These are phyloP conservation scores for Botrytis deweyae DNA, from an alignment of 2,329 filamentous ascomycete genomes.

Conservation along the genomic window DNA sequence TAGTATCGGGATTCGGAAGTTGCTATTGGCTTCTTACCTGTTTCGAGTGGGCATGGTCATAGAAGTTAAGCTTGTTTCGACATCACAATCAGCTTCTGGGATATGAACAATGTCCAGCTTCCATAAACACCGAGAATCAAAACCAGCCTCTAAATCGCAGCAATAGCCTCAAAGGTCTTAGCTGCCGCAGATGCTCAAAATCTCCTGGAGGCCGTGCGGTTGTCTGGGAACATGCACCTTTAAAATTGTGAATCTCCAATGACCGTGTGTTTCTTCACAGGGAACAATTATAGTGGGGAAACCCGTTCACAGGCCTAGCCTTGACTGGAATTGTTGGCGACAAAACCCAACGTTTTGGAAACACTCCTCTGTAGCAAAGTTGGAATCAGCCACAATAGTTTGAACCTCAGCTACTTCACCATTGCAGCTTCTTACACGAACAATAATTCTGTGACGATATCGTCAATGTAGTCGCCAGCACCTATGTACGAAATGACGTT, in stretches of 20 bases:
- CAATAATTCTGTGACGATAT: slow-evolving; percentile 1
- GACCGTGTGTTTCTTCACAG: neutral
- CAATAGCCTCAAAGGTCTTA: slow-evolving; percentile 3
- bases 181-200: slow-evolving; percentile 5
- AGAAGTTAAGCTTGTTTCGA: slow-evolving; percentile 15
- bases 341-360: slow-evolving; percentile 1
- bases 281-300: slow-evolving; percentile 1
- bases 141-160: neutral
- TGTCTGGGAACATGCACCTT: slow-evolving; percentile 9
- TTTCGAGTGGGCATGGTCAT: slow-evolving; percentile 3
- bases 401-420: slow-evolving; percentile 2
- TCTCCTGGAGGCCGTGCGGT: slow-evolving; percentile 9
- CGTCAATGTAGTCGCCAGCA: neutral
- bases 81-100: neutral
- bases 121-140: neutral
- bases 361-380: slow-evolving; percentile 15
- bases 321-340: slow-evolving; percentile 7
- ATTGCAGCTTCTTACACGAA: neutral
- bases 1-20: neutral
- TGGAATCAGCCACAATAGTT: slow-evolving; percentile 4
- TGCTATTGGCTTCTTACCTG: neutral
- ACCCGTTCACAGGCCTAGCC: slow-evolving; percentile 4
- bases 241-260: slow-evolving; percentile 6
- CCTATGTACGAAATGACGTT: neutral
- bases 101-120: neutral